Base-by-base conservation (phyloP, 768 basidiomycete species). In the Boletus patriciae region DNA sequence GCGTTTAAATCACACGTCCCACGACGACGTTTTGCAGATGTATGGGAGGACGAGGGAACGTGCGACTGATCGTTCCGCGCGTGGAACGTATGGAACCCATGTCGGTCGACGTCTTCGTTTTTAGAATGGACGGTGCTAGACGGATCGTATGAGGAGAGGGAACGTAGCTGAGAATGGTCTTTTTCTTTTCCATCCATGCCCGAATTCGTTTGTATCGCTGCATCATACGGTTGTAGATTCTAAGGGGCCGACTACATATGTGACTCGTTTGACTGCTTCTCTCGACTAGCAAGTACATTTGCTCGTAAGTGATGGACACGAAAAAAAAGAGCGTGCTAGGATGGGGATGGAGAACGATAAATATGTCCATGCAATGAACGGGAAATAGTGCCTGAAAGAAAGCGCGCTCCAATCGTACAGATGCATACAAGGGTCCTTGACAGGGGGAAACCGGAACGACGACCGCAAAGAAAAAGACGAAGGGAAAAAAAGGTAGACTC, bases 31-130 rank as follows among this genome's bases (percentile, higher is more conserved):
- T 50, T 42, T 61, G 60, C 68, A 0, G 72, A 60, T 4, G 74
- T 69, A 13, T 77, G 76, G 77, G 57, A 57, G 5, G 61, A 75
- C 37, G 63, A 72, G 3, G 77, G 77, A 4, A 51, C 55, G 4
- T 77, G 76, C 21, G 45, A 65, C 16, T 69, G 55, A 63, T 18
- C 10, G 36, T 16, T 16, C 38, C n/a, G 38, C 38, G 3, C n/a
- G n/a, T 40, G 7, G 6, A 31, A 21, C 13, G 18, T n/a, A 33
- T 7, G 27, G 21, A 27, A 34, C 25, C 18, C 11, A 19, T 21
- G 33, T n/a, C 33, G 10, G 19, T 0, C 12, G 31, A 10, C 3
- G 10, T 11, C 29, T 3, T 25, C 6, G 29, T 9, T 29, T 29
- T 29, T 31, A 12, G 31, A 31, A 25, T 25, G 25, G 25, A 25